A percentile compares a stretch with the other conserved stretches of the same genome.
Evolutionary conservation across 306 rosid genomes (phyloP).

Genomic region (Macrotyloma uniflorum): DNA sequence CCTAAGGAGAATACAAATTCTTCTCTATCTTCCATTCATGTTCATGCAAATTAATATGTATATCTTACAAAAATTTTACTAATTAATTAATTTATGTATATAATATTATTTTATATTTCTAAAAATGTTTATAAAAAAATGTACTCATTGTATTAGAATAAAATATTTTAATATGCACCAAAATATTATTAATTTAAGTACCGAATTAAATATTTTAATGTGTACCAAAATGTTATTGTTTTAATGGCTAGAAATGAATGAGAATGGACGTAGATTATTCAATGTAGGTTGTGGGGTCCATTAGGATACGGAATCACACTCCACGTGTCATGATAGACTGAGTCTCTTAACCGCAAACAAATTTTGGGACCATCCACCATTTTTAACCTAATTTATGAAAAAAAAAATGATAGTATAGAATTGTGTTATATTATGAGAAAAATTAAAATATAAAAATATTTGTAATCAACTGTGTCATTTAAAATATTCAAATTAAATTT

Average conservation of each 20-base stretch:
- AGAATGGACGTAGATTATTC: background rate
- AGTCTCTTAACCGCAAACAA: background rate
- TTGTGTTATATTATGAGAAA: background rate
- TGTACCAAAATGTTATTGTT: background rate
- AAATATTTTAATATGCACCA: background rate
- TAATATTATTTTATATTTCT: too few species aligned
- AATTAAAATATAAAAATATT: too few species aligned
- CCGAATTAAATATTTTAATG: background rate
- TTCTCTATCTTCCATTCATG: too few species aligned
- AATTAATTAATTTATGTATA: too few species aligned
- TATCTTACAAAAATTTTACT: too few species aligned
- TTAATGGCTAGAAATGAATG: background rate
- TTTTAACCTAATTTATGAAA: background rate
- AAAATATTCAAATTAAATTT: too few species aligned
- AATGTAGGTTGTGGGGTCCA: background rate
- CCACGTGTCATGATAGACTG: slow-evolving; percentile 1
- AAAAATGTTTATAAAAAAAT: too few species aligned
- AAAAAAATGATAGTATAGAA: too few species aligned
- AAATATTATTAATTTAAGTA: too few species aligned
- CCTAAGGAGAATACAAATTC: background rate
- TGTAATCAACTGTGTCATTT: too few species aligned
- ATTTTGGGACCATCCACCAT: background rate
- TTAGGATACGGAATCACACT: background rate
- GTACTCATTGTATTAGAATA: background rate
- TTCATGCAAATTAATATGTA: too few species aligned